Base-by-base conservation (phyloP, 2,329 filamentous ascomycete species). In the Colletotrichum sp. region DNA sequence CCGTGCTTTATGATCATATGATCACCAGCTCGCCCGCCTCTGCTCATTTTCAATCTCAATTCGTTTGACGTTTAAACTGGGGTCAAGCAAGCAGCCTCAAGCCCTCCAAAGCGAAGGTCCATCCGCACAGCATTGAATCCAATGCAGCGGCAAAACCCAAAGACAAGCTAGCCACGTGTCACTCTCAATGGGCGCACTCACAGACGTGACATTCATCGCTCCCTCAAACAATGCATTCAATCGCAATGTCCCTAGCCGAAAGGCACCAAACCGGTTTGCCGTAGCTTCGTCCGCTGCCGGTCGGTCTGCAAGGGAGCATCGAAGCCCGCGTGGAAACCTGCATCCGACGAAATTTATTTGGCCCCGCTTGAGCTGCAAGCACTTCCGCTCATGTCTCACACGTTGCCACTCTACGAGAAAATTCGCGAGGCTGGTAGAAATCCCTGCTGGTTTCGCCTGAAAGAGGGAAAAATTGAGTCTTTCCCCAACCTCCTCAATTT, bases 401-500 rank as follows among this genome's bases (percentile, higher is more conserved):
- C 39, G n/a, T 36, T 49, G 44, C 44, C 44, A 49, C 44, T 21
- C 12, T 21, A 7, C 6, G 57, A 62, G 21, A 63, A 52, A 70
- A 70, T 62, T 28, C 7, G 32, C 44, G 68, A 70, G 68, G 68
- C 24, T 70, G 68, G 68, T 21, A 52, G 52, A 3, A 10, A 49
- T 70, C 68, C 55, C 18, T 52, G 36, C 24, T 24, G 28, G 52
- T 18, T 36, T 30, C 26, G 32, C 7, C 6, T 18, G 30, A 36
- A 36, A 9, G 36, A 16, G 9, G 13, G n/a, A 21, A 60, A 57
- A 16, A 36, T 26, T 36, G 55, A 15, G 12, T 16, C 6, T 21
- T 6, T 36, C n/a, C 70, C 74, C 74, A 76, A 49, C 74, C 74
- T 69, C 74, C 64, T 52, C 64, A 49, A 34, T 73, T 74, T 75